Conservation (phyloP, 2,329 filamentous ascomycete species). For the Venturia carpophila region DNA sequence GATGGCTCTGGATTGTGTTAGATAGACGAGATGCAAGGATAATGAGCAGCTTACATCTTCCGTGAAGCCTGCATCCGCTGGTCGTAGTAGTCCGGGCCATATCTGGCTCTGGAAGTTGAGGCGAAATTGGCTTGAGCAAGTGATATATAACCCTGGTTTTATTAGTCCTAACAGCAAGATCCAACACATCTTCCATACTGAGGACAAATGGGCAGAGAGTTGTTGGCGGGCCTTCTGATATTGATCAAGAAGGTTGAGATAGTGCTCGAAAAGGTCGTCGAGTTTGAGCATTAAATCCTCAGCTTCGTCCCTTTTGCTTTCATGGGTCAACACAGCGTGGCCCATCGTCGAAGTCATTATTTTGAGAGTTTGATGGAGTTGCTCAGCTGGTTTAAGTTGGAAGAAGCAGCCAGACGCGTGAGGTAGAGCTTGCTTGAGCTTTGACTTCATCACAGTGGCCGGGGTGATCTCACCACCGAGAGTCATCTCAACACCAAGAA, state of each 20-base stretch:
- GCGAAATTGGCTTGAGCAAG: slow-evolving; percentile 71
- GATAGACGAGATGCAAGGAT: slow-evolving; percentile 17
- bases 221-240: slow-evolving; percentile 54
- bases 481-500: not conserved
- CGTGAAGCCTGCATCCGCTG: slow-evolving; percentile 60
- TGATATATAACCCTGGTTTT: slow-evolving; percentile 37
- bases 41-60: slow-evolving; percentile 35
- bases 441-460: no score
- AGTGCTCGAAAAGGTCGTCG: slow-evolving; percentile 56
- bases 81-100: slow-evolving; percentile 65
- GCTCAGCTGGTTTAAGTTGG: not conserved
- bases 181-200: slow-evolving; percentile 33
- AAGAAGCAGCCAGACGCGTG: not conserved
- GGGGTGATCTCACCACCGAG: not conserved
- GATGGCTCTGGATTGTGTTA: not conserved
- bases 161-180: not conserved
- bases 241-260: slow-evolving; percentile 58
- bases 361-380: not conserved
- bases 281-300: slow-evolving; percentile 32
- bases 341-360: not conserved
- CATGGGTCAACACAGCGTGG: no score
- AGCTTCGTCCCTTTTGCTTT: not conserved
- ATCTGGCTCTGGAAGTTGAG: slow-evolving; percentile 54
- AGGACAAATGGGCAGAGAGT: slow-evolving; percentile 48
- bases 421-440: slow-evolving; percentile 3